Base-by-base conservation (phyloP, 2,329 filamentous ascomycete genomes). In the Microcyclosporella mali region DNA sequence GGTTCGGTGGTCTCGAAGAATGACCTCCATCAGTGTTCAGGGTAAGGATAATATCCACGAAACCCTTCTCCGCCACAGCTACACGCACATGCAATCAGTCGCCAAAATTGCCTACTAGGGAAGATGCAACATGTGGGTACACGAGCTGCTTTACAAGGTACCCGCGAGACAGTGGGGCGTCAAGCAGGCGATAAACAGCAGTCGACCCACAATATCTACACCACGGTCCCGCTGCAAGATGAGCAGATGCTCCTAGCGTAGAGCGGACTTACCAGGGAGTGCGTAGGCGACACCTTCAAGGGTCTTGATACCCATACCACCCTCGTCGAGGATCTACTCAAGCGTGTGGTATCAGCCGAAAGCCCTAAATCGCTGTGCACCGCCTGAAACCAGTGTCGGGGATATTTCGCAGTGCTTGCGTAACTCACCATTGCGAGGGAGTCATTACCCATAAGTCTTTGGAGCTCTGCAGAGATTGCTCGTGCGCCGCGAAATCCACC, bases 221-320 rank as follows among this genome's bases (percentile, higher is more conserved):
- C 21, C 21, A 4, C 4, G 21, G 9, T 25, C 21, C 6, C 21
- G 21, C 6, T 25, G 21, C 21, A 9, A 9, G 9, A 25, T 9
- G 21, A 25, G 6, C 21, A 25, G 21, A 9, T 25, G 21, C 21
- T 25, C 6, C 4, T 25, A 9, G 21, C 21, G 21, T 25, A 25
- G 4, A 25, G 21, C 21, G 33, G 35, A 37, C 35, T 28, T 37
- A 37, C 35, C 35, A 30, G 77, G 76, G 17, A 75, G 62, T 1
- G 77, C 78, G 47, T 78, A 81, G 1, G 66, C 55, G 34, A 68
- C 57, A 25, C 69, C 66, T 62, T 73, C 78, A 36, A 59, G 55
- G 11, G 61, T 64, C 40, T 61, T 59, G 28, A 69, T 66, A 27
- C 66, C 72, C 46, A 52, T 63, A 14, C 68, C 69, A 1, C 79